phyloP scores from a whole-genome alignment of 1,139 yeast genomes.

The Candida sp. region DNA sequence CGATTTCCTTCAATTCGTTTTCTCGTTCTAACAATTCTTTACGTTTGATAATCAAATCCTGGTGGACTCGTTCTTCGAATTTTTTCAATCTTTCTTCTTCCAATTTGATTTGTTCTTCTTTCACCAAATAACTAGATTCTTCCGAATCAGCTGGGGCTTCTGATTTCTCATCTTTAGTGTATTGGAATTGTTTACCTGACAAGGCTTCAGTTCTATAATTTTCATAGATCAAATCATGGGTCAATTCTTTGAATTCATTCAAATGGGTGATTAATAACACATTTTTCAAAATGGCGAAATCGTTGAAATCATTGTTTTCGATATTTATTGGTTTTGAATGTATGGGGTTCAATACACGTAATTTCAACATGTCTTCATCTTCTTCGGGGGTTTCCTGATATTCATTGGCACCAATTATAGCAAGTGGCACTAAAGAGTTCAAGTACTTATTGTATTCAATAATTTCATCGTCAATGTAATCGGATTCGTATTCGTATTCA shows the following conservation, averaged over 20 bases:
- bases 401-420: conserved; percentile 43
- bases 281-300: conserved; percentile 63
- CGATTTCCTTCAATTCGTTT: conserved; percentile 80
- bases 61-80: conserved; percentile 85
- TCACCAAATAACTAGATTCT: conserved; percentile 51
- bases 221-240: conserved; percentile 67
- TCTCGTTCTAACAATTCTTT: conserved; percentile 86
- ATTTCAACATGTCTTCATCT: conserved; percentile 35
- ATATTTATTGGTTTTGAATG: conserved; percentile 41
- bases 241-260: conserved; percentile 69
- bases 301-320: conserved; percentile 57
- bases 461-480: conserved; percentile 47
- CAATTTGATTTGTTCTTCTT: conserved; percentile 77
- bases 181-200: conserved; percentile 46
- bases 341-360: conserved; percentile 34
- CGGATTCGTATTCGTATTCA: conserved; percentile 47
- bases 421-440: conserved; percentile 39
- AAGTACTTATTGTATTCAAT: conserved; percentile 46
- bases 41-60: conserved; percentile 80
- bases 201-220: conserved; percentile 69
- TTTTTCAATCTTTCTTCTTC: conserved; percentile 79
- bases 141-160: conserved; percentile 12
- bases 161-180: conserved; percentile 12
- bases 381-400: conserved; percentile 32
- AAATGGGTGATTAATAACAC: conserved; percentile 73